phyloP scores from a whole-genome alignment of 495 filamentous ascomycete species.

The Hypomontagnella monticulosa region DNA sequence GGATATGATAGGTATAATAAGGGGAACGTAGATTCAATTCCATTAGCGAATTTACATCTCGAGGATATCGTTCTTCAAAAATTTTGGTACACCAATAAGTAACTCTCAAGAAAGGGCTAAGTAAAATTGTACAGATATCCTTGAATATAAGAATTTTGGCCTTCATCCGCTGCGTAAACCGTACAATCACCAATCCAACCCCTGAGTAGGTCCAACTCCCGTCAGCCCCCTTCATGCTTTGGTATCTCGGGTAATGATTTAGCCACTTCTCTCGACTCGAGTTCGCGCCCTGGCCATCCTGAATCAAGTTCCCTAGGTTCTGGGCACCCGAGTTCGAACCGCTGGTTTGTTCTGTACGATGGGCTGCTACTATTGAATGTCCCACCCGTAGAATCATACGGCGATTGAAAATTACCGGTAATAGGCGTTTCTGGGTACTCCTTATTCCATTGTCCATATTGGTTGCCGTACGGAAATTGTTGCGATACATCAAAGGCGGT shows the following conservation, averaged over 20 bases:
- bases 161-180: too few species aligned
- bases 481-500: background rate
- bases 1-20: too few species aligned
- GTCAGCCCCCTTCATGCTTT: background rate
- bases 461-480: background rate
- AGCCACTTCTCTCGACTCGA: background rate
- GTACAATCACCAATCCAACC: background rate
- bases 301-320: slow-evolving; percentile 24
- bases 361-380: background rate
- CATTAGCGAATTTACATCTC: too few species aligned
- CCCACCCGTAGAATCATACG: background rate
- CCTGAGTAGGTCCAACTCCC: background rate
- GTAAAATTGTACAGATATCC: too few species aligned
- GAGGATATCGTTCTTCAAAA: too few species aligned
- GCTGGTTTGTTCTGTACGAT: slow-evolving; percentile 2
- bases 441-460: slow-evolving; percentile 6
- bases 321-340: slow-evolving; percentile 18
- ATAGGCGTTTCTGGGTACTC: slow-evolving; percentile 9
- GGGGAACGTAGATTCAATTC: too few species aligned
- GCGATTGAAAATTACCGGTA: slow-evolving; percentile 8
- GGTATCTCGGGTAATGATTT: background rate
- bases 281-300: slow-evolving; percentile 25
- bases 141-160: too few species aligned
- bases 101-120: too few species aligned
- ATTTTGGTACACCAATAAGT: too few species aligned